Evolutionary conservation across 2,329 filamentous ascomycete genomes (phyloP).

Genomic region (Sphaerulina musiva): DNA sequence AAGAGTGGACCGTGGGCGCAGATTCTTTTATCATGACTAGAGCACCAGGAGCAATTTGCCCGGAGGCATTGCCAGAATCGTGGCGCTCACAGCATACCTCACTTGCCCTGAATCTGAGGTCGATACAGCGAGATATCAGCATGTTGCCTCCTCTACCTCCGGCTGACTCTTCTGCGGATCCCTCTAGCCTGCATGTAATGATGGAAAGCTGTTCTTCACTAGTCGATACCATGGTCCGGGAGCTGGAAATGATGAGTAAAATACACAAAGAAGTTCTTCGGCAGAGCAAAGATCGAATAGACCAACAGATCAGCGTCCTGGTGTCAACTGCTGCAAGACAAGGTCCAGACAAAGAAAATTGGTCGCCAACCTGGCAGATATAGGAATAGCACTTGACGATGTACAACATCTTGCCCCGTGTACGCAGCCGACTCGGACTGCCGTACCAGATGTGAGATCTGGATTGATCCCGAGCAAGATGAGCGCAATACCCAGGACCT

Average conservation of each 20-base stretch:
- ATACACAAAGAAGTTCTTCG: slow-evolving; percentile 54
- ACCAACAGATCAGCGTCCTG: slow-evolving; percentile 25
- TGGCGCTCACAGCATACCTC: slow-evolving; percentile 56
- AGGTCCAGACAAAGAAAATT: slow-evolving; percentile 18
- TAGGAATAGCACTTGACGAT: too few species aligned
- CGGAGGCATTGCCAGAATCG: slow-evolving; percentile 49
- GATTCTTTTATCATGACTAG: slow-evolving; percentile 17
- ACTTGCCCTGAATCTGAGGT: slow-evolving; percentile 50
- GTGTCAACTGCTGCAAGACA: slow-evolving; percentile 6
- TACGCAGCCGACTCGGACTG: too few species aligned
- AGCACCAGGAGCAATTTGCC: slow-evolving; percentile 42
- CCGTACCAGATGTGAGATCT: too few species aligned
- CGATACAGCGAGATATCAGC: slow-evolving; percentile 46
- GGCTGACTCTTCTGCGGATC: slow-evolving; percentile 9
- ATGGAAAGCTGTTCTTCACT: slow-evolving; percentile 46
- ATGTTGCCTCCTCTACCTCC: slow-evolving; percentile 38
- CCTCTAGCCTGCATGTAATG: slow-evolving; percentile 44
- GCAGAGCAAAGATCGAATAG: slow-evolving; percentile 56
- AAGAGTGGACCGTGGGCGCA: slow-evolving; percentile 48
- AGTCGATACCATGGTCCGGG: slow-evolving; percentile 55
- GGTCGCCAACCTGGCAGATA: slow-evolving; percentile 28
- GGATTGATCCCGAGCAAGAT: too few species aligned
- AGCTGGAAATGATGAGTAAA: slow-evolving; percentile 56
- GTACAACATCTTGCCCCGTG: too few species aligned
- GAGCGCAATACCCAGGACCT: too few species aligned